Conservation (phyloP, 768 basidiomycete genomes). For the Cubamyces lactineus region DNA sequence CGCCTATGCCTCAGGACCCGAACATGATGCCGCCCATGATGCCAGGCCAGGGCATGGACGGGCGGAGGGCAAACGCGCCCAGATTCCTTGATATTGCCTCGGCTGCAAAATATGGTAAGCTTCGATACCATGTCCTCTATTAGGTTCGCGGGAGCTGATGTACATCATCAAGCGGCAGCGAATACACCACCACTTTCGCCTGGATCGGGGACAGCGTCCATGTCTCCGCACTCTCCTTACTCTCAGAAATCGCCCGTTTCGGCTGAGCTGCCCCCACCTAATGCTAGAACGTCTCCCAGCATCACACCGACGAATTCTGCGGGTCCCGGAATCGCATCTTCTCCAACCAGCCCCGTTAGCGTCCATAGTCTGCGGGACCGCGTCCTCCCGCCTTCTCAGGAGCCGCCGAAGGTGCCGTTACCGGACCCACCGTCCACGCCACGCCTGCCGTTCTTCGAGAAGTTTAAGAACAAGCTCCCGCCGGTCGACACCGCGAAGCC, state of each 20-base stretch:
- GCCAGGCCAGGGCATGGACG: slow-evolving; percentile 34
- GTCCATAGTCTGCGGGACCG: slow-evolving; percentile 26
- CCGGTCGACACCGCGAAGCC: slow-evolving; percentile 24
- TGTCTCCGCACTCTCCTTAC: slow-evolving; percentile 32
- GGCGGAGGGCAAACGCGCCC: slow-evolving; percentile 37
- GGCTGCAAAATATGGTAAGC: slow-evolving; percentile 32
- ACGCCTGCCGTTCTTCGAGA: slow-evolving; percentile 61
- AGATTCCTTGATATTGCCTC: slow-evolving; percentile 35
- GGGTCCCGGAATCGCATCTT: slow-evolving; percentile 18
- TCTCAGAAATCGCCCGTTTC: slow-evolving; percentile 32
- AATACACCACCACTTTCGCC: slow-evolving; percentile 35
- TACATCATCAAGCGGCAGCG: slow-evolving; percentile 16
- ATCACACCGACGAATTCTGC: slow-evolving; percentile 27
- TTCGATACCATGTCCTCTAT: background rate
- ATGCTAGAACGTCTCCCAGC: slow-evolving; percentile 16
- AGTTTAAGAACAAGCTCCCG: slow-evolving; percentile 44
- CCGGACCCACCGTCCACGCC: slow-evolving; percentile 28
- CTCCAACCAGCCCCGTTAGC: slow-evolving; percentile 26
- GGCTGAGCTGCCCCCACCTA: slow-evolving; percentile 23
- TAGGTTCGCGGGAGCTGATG: background rate
- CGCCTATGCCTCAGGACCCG: slow-evolving; percentile 15
- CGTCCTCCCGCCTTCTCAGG: slow-evolving; percentile 29
- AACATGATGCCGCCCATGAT: slow-evolving; percentile 4
- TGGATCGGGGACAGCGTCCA: slow-evolving; percentile 31
- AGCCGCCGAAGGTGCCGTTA: slow-evolving; percentile 29